Evolutionary conservation across 257 asterid species (phyloP).

Genomic region (Ligustrum vulgare): DNA sequence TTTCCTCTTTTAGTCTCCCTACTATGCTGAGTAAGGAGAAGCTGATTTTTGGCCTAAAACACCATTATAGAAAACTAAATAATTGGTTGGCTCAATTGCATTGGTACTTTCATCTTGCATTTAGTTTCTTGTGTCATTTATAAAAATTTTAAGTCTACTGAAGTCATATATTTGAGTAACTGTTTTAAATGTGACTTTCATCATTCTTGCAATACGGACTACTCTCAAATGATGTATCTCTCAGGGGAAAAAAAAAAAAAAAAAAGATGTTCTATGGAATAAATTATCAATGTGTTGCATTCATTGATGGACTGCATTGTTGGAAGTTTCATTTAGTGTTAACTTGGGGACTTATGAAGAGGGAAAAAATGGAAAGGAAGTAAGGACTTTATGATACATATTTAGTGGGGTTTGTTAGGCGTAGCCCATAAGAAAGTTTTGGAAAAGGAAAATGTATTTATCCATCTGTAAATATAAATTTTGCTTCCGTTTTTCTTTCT

Average conservation of each 20-base stretch:
- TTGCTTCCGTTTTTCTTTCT: not conserved
- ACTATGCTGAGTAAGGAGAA: slow-evolving; percentile 2
- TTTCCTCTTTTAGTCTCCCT: not conserved
- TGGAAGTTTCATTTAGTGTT: not conserved
- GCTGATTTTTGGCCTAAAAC: not conserved
- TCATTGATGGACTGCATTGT: not conserved
- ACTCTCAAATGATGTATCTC: not conserved
- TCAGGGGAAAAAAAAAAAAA: not conserved
- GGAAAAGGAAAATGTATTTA: not conserved
- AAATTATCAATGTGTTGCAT: not conserved
- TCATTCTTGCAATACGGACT: not conserved
- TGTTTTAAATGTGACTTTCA: not conserved
- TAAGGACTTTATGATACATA: slow-evolving; percentile 9
- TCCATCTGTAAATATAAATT: not conserved
- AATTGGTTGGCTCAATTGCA: not conserved
- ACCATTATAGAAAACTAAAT: not conserved
- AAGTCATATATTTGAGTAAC: not conserved
- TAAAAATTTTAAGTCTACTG: not conserved
- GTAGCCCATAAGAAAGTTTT: not conserved
- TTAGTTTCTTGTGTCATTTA: not conserved
- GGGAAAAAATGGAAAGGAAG: not conserved
- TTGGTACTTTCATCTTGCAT: not conserved
- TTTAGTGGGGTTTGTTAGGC: slow-evolving; percentile 6
- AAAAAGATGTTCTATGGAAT: not conserved
- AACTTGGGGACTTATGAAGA: not conserved